Evolutionary conservation across 345 rosid genomes (phyloP).

Genomic region (Arabidopsis suecica): DNA sequence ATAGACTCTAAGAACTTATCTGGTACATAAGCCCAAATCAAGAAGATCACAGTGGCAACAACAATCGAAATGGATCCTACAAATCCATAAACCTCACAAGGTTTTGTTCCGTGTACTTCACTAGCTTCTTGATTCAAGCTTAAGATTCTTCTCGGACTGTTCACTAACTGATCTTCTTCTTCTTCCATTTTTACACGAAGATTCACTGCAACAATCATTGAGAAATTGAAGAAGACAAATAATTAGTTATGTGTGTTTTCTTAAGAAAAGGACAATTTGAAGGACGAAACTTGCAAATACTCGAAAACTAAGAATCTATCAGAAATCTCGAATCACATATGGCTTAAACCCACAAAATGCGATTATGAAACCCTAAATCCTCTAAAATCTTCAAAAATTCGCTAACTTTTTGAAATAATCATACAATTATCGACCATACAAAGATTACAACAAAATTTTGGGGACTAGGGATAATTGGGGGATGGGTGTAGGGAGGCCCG

Average conservation of each 20-base stretch:
- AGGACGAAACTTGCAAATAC: background rate
- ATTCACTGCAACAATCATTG: conserved; percentile 1
- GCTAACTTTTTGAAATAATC: too few relatives aligned
- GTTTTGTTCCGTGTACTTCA: conserved; percentile 62
- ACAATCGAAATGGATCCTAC: conserved; percentile 69
- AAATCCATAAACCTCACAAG: conserved; percentile 75
- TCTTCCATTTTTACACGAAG: too few relatives aligned
- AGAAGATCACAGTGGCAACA: conserved; percentile 67
- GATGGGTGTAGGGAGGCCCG: conserved; percentile 74
- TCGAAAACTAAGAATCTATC: background rate
- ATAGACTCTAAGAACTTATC: conserved; percentile 60
- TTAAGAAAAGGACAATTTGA: background rate
- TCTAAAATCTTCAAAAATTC: too few relatives aligned
- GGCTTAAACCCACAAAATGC: too few relatives aligned
- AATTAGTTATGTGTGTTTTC: background rate
- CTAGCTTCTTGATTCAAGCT: conserved; percentile 45
- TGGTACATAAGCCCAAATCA: conserved; percentile 81
- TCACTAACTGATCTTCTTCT: too few relatives aligned
- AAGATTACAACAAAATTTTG: background rate
- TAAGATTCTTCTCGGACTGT: conserved; percentile 63
- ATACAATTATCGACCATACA: too few relatives aligned
- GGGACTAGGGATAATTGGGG: conserved; percentile 16
- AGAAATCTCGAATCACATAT: too few relatives aligned
- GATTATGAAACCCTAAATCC: too few relatives aligned
- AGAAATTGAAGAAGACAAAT: background rate